These are phyloP conservation scores for Beauveria asiatica DNA, from an alignment of 2,329 filamentous ascomycete species.

Conservation along the genomic window DNA sequence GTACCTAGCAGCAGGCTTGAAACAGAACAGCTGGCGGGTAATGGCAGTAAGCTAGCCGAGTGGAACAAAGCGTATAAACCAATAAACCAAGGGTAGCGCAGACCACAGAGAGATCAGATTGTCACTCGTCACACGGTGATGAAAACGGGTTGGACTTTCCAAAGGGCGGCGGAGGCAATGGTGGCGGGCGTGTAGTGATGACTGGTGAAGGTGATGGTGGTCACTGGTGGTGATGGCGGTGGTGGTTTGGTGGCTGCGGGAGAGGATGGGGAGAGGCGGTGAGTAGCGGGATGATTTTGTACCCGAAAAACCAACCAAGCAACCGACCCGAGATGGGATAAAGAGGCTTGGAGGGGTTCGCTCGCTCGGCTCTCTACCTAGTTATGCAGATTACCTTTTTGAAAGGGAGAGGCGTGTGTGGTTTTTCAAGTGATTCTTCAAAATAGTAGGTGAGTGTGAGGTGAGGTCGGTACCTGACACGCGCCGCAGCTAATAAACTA, in stretches of 20 bases:
- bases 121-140: background rate
- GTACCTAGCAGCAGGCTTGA: background rate
- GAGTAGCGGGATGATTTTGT: background rate
- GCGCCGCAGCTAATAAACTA: background rate
- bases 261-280: background rate
- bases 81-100: background rate
- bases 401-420: background rate
- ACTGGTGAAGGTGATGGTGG: background rate
- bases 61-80: background rate
- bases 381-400: no score
- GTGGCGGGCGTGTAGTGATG: no score
- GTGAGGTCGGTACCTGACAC: background rate
- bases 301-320: background rate
- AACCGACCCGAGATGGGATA: no score
- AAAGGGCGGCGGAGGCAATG: background rate
- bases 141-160: background rate
- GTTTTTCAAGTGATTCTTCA: background rate
- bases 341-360: background rate
- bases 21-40: background rate
- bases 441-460: background rate
- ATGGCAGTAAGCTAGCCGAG: background rate
- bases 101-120: background rate
- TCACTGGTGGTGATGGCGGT: background rate
- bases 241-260: background rate
- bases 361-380: background rate